Conservation (phyloP, 805 yeast species). For the Candida schatavii region DNA sequence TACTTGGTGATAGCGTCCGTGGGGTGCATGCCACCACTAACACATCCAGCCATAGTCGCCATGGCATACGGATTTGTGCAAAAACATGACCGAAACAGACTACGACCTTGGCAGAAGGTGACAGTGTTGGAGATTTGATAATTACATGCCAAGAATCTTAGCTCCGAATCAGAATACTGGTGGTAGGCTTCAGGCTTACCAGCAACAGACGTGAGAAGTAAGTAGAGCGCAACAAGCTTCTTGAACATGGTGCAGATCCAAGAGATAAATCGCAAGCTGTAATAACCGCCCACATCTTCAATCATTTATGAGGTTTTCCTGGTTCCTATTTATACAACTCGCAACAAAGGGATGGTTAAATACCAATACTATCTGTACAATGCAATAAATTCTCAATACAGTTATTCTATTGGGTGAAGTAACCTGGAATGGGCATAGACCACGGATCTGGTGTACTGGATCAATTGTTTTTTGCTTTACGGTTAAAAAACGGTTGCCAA, state of each 20-base stretch:
- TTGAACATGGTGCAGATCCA: neutral
- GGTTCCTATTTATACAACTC: neutral
- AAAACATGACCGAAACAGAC: constrained; percentile 12
- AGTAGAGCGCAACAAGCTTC: neutral
- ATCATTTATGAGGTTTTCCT: neutral
- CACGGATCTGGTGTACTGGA: too few species aligned
- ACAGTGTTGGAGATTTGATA: constrained; percentile 8
- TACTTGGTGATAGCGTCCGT: neutral
- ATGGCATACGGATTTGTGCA: constrained; percentile 25
- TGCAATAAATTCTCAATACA: too few species aligned
- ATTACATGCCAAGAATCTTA: constrained; percentile 8
- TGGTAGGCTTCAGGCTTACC: constrained; percentile 1
- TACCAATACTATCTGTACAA: too few species aligned
- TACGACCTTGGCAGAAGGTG: constrained; percentile 6
- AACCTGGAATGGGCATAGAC: too few species aligned
- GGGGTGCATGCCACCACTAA: constrained; percentile 5
- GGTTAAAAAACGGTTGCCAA: too few species aligned
- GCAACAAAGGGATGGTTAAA: neutral
- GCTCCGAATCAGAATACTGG: neutral
- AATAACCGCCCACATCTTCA: neutral
- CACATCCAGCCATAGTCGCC: constrained; percentile 32
- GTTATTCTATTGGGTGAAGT: too few species aligned
- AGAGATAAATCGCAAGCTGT: neutral
- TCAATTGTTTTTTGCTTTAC: too few species aligned
- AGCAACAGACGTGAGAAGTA: neutral